Conservation (phyloP, 2,329 filamentous ascomycete species). For the Calonectria pteridis region DNA sequence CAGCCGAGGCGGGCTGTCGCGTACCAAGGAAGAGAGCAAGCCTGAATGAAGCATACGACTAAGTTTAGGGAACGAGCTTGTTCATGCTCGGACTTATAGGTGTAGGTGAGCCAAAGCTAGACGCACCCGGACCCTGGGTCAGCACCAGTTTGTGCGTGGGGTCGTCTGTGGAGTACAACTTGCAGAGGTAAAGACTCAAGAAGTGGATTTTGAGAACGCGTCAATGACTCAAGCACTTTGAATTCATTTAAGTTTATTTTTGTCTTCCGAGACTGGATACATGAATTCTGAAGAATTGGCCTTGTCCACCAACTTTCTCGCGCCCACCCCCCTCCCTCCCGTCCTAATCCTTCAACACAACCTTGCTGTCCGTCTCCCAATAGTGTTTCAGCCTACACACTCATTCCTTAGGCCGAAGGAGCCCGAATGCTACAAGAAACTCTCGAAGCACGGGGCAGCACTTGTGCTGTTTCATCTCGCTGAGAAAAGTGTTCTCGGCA, state of each 20-base stretch:
- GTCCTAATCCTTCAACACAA: not conserved
- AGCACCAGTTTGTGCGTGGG: not conserved
- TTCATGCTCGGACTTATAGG: not conserved
- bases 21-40: too few relatives aligned
- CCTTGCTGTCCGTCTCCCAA: not conserved
- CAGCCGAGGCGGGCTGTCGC: too few relatives aligned
- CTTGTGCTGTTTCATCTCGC: not conserved
- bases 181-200: not conserved
- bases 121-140: not conserved
- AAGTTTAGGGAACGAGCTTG: not conserved
- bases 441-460: not conserved
- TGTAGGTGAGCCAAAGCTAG: not conserved
- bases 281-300: not conserved
- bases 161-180: not conserved
- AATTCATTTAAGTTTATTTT: not conserved
- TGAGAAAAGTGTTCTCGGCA: not conserved
- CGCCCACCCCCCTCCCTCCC: not conserved
- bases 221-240: not conserved
- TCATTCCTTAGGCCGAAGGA: not conserved
- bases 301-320: not conserved
- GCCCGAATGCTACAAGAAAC: not conserved
- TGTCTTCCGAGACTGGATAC: not conserved
- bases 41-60: too few relatives aligned
- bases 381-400: not conserved
- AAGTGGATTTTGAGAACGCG: not conserved